Base-by-base conservation (phyloP, 164 flowering plant species). In the Sedum album region DNA sequence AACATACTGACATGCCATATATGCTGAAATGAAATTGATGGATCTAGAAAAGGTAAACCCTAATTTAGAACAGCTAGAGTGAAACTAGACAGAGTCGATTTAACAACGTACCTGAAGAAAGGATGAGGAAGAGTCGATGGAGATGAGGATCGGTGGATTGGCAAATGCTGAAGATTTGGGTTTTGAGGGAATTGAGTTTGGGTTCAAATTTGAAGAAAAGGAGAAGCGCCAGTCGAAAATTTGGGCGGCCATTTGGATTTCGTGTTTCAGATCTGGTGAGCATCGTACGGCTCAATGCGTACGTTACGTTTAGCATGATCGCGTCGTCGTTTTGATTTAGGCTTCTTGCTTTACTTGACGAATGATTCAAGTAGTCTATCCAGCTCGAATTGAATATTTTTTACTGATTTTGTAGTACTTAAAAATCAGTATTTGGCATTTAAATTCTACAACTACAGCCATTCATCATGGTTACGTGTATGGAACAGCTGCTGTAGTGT, bases 161-260 rank as follows among this genome's bases (percentile, higher is more conserved):
- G 0, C 6, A 25, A 53, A 53, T 21, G 60, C 14, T 53, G 60
- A 30, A 53, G 26, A 53, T 49, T n/a, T 20, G 53, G n/a, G 26
- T 6, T 53, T 53, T 44, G 48, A 3, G 38, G 38, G 7, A 35
- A 3, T 3, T 35, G 38, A 35, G 5, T 15, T 46, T n/a, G n/a
- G n/a, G n/a, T 46, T 46, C 18, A 42, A 46, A 18, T 5, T 46
- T 46, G n/a, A 46, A 53, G 23, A 53, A 5, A 21, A 53, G 60
- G 28, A 3, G 60, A 53, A 9, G 60, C 60, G 60, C 28, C 28
- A 53, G 9, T 8, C 6, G 60, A 53, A 53, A 53, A 23, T 53
- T 53, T 53, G 25, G 26, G 60, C 60, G 60, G 60, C 28, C 60
- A 11, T 53, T 53, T 53, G 28, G 30, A 53, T 53, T 53, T 53